Percentiles rank a stretch among this genome's conserved stretches.
Conservation (phyloP, 768 basidiomycete species). For the Termitomyces sp. region DNA sequence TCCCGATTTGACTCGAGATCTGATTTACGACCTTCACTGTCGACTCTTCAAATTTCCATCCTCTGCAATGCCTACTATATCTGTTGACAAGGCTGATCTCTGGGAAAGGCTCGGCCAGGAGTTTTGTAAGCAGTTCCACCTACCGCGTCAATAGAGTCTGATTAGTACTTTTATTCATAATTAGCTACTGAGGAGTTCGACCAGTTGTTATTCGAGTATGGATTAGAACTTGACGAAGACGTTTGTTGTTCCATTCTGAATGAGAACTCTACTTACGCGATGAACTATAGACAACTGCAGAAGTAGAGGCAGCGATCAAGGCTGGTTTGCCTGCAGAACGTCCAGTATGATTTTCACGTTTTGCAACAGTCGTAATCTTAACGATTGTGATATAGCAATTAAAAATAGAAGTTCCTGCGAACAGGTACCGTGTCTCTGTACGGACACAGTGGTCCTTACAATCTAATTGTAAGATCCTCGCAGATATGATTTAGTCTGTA, state of each 20-base stretch:
- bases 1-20: slow-evolving; percentile 28
- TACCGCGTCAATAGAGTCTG: not conserved
- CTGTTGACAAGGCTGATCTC: slow-evolving; percentile 94
- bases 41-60: slow-evolving; percentile 12
- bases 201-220: slow-evolving; percentile 93
- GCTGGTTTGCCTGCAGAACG: slow-evolving; percentile 83
- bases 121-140: slow-evolving; percentile 55
- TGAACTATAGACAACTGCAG: slow-evolving; percentile 72
- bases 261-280: not conserved
- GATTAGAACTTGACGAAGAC: slow-evolving; percentile 96
- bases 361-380: not conserved
- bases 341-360: slow-evolving; percentile 47
- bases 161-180: slow-evolving; percentile 13
- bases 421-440: slow-evolving; percentile 50
- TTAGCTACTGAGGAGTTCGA: slow-evolving; percentile 94
- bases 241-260: slow-evolving; percentile 38
- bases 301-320: slow-evolving; percentile 76
- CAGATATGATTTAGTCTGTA: slow-evolving; percentile 96
- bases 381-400: slow-evolving; percentile 59
- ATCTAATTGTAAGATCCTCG: slow-evolving; percentile 5
- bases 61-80: slow-evolving; percentile 82
- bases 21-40: slow-evolving; percentile 7
- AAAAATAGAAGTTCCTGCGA: slow-evolving; percentile 99
- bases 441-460: not conserved
- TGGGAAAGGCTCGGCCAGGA: slow-evolving; percentile 79